phyloP scores from a whole-genome alignment of 495 filamentous ascomycete species.

The Daldinia decipiens region DNA sequence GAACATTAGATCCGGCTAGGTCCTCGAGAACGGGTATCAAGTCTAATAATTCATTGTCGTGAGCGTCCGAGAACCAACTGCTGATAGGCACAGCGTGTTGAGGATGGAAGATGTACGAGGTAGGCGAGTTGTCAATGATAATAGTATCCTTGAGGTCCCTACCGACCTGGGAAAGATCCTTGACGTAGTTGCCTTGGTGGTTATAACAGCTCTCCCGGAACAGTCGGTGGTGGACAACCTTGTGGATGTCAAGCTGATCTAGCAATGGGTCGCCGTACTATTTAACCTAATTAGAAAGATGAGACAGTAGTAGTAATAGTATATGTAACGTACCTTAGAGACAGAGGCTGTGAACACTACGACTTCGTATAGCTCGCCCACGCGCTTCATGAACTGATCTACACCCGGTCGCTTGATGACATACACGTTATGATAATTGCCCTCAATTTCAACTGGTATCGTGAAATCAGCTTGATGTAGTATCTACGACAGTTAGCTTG shows the following conservation, averaged over 20 bases:
- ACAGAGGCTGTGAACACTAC: constrained; percentile 99
- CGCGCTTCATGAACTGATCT: constrained; percentile 98
- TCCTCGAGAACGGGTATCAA: constrained; percentile 99
- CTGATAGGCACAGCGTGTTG: constrained; percentile 99
- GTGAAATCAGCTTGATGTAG: constrained; percentile 99
- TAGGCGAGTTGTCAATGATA: constrained; percentile 99
- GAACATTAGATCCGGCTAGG: constrained; percentile 84
- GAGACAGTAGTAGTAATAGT: background rate
- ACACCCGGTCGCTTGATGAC: constrained; percentile 98
- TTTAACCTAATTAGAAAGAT: constrained; percentile 28
- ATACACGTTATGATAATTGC: constrained; percentile 99
- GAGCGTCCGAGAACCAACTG: constrained; percentile 99
- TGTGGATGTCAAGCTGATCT: constrained; percentile 97
- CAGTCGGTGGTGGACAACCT: constrained; percentile 93
- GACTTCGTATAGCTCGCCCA: constrained; percentile 97
- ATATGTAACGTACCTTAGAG: constrained; percentile 79
- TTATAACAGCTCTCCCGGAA: constrained; percentile 99
- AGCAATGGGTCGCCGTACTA: constrained; percentile 96
- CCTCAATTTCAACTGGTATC: constrained; percentile 98
- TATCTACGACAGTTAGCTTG: constrained; percentile 68
- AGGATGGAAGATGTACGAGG: constrained; percentile 99
- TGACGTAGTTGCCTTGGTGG: constrained; percentile 99
- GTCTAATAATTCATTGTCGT: constrained; percentile 98
- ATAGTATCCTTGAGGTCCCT: constrained; percentile 97
- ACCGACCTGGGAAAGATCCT: constrained; percentile 96